Conservation (phyloP, 2,329 filamentous ascomycete species). For the Sclerotinia subarctica region DNA sequence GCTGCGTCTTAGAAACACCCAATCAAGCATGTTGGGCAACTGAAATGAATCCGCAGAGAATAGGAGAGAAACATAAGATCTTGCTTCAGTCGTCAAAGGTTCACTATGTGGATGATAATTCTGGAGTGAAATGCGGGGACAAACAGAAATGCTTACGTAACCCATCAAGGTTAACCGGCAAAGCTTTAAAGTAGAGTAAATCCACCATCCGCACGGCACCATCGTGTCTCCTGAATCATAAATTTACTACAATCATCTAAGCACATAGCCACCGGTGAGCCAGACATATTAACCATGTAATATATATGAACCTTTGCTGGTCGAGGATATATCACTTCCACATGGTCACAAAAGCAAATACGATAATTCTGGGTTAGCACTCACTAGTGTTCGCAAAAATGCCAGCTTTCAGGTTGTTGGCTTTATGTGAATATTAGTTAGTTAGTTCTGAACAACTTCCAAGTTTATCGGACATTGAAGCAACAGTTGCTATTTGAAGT, state of each 20-base stretch:
- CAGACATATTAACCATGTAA: too few relatives aligned
- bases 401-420: not conserved
- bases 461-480: too few relatives aligned
- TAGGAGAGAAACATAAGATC: not conserved
- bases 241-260: not conserved
- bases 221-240: not conserved
- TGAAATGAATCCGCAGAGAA: not conserved
- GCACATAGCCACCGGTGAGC: too few relatives aligned
- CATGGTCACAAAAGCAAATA: fast-evolving
- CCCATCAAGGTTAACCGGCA: too few relatives aligned
- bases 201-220: not conserved
- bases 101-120: too few relatives aligned
- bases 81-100: too few relatives aligned
- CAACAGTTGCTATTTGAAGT: too few relatives aligned
- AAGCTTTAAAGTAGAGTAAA: not conserved
- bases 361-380: not conserved
- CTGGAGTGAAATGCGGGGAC: too few relatives aligned
- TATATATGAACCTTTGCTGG: too few relatives aligned
- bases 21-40: not conserved
- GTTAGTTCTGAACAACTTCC: not conserved
- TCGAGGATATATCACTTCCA: fast-evolving
- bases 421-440: not conserved
- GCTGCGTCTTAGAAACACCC: not conserved
- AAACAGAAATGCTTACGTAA: not conserved
- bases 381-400: not conserved